These are phyloP conservation scores for Peronosclerospora sorghi DNA, from an alignment of 352 stramenopile species.

Conservation along the genomic window DNA sequence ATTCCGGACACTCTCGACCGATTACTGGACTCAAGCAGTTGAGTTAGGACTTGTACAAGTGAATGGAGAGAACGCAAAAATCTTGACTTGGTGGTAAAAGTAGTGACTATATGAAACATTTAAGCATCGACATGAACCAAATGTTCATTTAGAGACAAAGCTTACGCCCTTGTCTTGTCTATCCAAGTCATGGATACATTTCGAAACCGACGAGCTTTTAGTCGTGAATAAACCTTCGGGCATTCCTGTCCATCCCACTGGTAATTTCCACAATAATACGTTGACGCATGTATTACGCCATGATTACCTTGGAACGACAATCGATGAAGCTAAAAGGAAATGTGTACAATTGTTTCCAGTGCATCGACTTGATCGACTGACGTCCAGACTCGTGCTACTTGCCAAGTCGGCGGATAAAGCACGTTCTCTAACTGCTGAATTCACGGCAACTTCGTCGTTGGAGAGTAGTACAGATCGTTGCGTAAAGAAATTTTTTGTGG, in stretches of 20 bases:
- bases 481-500: conserved; percentile 48
- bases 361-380: conserved; percentile 91
- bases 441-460: conserved; percentile 16
- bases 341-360: conserved; percentile 50
- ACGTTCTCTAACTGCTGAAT: conserved; percentile 26
- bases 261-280: conserved; percentile 86
- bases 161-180: background rate
- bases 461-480: conserved; percentile 8
- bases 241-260: conserved; percentile 87
- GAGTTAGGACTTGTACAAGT: conserved; percentile 79
- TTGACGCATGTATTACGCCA: conserved; percentile 44
- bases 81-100: conserved; percentile 60
- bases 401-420: conserved; percentile 37
- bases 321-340: conserved; percentile 10
- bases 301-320: conserved; percentile 5
- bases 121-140: conserved; percentile 90
- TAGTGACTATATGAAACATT: conserved; percentile 84
- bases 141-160: conserved; percentile 34
- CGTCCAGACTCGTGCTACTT: conserved; percentile 61
- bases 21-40: conserved; percentile 63
- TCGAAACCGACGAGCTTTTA: conserved; percentile 39
- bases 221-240: conserved; percentile 79
- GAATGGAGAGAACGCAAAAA: conserved; percentile 45
- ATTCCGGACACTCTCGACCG: conserved; percentile 30
- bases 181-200: conserved; percentile 25